Evolutionary conservation across 441 rosid genomes (phyloP), one percentile per base, ranked within the genome.

Genomic region (Eutrema salsugineum): DNA sequence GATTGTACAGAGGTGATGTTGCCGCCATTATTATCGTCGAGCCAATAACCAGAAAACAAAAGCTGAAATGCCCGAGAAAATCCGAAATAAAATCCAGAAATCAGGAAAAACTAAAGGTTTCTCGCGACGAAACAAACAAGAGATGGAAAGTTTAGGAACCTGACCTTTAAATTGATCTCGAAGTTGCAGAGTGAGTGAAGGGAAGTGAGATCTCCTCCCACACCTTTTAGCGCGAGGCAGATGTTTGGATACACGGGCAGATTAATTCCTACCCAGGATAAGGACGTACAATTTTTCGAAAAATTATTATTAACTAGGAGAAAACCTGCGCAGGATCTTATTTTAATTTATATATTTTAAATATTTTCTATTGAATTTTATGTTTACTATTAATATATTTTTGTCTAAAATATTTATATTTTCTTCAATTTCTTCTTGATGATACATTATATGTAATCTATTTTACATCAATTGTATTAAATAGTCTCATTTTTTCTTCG

Each of bases 1-100:
- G 85, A 79, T 83, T 82, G 73, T 55, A 83, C 66, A 90, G 77
- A 72, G 61, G 38, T 1, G 82, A 66, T 17, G 92, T 73, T 54
- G 87, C 85, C 90, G 74, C 50, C 74, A 70, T 70, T 47, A 17
- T 57, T 57, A 5, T 30, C 54, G 50, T 43, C 40, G 42, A 24
- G 53, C 24, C 22, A 30, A 40, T 6, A 3, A n/a, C 24, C 24
- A 28, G 35, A 44, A 16, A 38, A 27, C 24, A 11, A 42, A 40
- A 67, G 40, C 60, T 51, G 17, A 51, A 28, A n/a, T 38, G 19
- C 11, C 27, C n/a, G 20, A 46, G 17, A 58, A 58, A 47, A 57
- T 48, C 38, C 3, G 30, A 16, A 47, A 35, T 28, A 24, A 3
- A 17, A 32, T 33, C 43, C 10, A 15, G 3, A 47, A 12, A 63